phyloP scores from a whole-genome alignment of 495 filamentous ascomycete genomes.

The Neurospora sp. region DNA sequence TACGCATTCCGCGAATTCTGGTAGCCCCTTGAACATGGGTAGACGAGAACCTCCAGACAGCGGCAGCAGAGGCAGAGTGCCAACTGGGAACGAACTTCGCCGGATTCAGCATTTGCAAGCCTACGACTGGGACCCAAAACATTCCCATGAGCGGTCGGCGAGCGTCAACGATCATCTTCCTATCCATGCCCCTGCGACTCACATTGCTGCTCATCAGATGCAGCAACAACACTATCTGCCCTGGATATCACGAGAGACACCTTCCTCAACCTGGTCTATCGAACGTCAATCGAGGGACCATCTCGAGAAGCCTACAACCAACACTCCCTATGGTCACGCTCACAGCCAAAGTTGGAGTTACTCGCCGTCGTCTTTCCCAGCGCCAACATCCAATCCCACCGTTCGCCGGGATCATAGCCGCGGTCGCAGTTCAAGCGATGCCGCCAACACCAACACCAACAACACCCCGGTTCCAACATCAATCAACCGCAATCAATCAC shows the following conservation, averaged over 20 bases:
- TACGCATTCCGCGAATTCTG: not conserved
- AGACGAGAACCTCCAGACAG: not conserved
- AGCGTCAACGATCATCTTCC: not conserved
- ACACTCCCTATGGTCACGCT: not conserved
- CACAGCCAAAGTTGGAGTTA: not conserved
- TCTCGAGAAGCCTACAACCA: not conserved
- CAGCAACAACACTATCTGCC: not conserved
- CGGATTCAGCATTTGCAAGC: not conserved
- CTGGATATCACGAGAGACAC: not conserved
- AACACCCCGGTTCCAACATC: not conserved
- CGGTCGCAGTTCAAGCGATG: not conserved
- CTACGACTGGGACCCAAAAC: not conserved
- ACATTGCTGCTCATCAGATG: not conserved
- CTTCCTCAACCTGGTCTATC: not conserved
- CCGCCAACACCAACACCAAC: not conserved
- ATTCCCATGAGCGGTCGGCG: not conserved
- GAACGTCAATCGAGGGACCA: not conserved
- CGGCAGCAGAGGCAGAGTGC: not conserved
- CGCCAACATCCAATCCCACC: not conserved
- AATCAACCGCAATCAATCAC: constrained; percentile 1
- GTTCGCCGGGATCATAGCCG: not conserved
- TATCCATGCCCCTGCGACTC: not conserved
- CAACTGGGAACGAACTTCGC: not conserved
- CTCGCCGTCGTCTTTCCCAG: not conserved
- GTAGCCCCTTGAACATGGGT: not conserved